Conservation (phyloP, 1,139 yeast species). For the Blastobotrys serpentis region DNA sequence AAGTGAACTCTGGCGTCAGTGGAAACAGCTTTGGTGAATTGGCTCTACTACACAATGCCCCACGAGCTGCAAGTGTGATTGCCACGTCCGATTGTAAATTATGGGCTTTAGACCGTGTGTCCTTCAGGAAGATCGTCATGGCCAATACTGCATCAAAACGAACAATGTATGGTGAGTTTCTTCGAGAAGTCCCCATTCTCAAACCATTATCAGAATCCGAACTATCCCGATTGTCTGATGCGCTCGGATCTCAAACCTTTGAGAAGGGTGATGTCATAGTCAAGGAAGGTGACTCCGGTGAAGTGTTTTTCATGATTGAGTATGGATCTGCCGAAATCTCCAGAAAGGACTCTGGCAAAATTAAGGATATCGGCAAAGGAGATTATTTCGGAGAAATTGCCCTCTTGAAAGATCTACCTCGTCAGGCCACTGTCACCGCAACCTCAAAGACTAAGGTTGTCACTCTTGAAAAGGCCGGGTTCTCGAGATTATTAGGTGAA, state of each 20-base stretch:
- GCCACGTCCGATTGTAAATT: slow-evolving; percentile 70
- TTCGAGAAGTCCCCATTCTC: slow-evolving; percentile 82
- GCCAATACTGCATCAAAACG: slow-evolving; percentile 91
- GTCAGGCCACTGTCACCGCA: slow-evolving; percentile 92
- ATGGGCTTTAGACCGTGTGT: slow-evolving; percentile 92
- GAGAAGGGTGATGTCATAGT: slow-evolving; percentile 74
- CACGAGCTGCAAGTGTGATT: slow-evolving; percentile 92
- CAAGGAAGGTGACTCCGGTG: slow-evolving; percentile 87
- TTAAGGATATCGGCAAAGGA: slow-evolving; percentile 67
- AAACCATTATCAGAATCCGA: slow-evolving; percentile 71
- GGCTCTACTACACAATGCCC: slow-evolving; percentile 96
- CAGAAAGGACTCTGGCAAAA: slow-evolving; percentile 57
- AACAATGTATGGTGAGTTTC: slow-evolving; percentile 82
- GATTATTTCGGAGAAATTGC: slow-evolving; percentile 98
- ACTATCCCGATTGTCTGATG: slow-evolving; percentile 91
- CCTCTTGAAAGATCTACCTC: slow-evolving; percentile 81
- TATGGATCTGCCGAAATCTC: slow-evolving; percentile 79
- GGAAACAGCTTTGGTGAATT: slow-evolving; percentile 96
- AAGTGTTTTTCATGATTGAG: slow-evolving; percentile 86
- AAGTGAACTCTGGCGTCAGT: slow-evolving; percentile 72
- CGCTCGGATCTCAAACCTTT: slow-evolving; percentile 74
- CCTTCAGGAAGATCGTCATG: slow-evolving; percentile 85
- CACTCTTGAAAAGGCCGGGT: slow-evolving; percentile 86
- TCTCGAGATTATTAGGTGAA: slow-evolving; percentile 90
- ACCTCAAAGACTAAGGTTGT: slow-evolving; percentile 78